Base-by-base conservation (phyloP, 2,329 filamentous ascomycete genomes). In the Elsinoe australis region DNA sequence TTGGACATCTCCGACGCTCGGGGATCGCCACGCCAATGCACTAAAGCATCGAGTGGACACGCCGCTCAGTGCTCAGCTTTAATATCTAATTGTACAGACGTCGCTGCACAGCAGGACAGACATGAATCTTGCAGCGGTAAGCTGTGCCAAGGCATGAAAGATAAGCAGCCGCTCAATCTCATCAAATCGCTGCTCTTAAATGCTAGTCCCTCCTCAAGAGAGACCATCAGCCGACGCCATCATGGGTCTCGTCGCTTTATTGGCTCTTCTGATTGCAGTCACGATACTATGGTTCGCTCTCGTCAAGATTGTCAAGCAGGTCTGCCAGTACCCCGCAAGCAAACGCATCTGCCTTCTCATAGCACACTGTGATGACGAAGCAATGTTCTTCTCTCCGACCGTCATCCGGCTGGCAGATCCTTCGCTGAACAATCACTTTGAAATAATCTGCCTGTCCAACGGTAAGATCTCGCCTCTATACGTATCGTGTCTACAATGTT, bases 361-460 rank as follows among this genome's bases (percentile, higher is more conserved):
- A 60, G 92, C 92, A 15, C 92, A 98, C 69, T 92, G 92, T 0
- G 92, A 98, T 67, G 92, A 98, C 61, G 92, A 98, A 71, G 92
- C 90, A 65, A 98, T 98, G 92, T 98, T 98, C 74, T 98, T 98
- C 68, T 81, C 88, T 54, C 92, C 92, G 0, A 85, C 87, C 0
- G 73, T 96, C 10, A 74, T 94, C 57, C 81, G 85, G n/a, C 76
- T 98, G 51, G 89, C 88, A 15, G 74, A 78, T 10, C 86, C 87
- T 3, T 79, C 81, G 51, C 74, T 83, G 17, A 84, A 85, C 3
- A 96, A 98, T 67, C 87, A 94, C 62, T 76, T 98, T 61, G 92
- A 94, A 69, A 94, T 98, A 53, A 69, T 96, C 49, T 98, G 92
- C 68, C 71, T 98, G 54, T 94, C 86, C 67, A 90, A 82, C 55